Conservation (phyloP, 2,329 filamentous ascomycete genomes). For the Sarocladium kiliense region DNA sequence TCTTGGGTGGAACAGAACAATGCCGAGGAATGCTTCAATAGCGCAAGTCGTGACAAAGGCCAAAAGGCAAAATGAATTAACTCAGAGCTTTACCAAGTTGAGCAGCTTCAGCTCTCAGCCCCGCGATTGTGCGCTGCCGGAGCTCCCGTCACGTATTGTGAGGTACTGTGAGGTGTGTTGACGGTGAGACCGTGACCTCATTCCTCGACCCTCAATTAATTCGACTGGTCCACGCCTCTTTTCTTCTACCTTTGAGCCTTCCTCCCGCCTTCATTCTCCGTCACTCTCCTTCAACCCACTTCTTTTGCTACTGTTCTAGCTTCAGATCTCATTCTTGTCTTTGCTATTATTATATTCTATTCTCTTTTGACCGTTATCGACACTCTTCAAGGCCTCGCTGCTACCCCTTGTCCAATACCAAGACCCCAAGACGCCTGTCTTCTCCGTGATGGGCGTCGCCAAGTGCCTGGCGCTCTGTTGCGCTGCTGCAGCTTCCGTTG, state of each 20-base stretch:
- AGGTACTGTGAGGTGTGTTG: background rate
- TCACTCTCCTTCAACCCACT: background rate
- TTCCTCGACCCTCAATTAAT: background rate
- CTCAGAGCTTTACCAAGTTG: too few species aligned
- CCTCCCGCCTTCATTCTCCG: background rate
- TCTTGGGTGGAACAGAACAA: too few species aligned
- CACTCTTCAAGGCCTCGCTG: background rate
- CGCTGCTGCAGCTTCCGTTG: conserved; percentile 5
- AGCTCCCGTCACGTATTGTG: background rate
- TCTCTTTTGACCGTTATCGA: background rate
- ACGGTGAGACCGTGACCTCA: background rate
- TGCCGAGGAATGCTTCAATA: too few species aligned
- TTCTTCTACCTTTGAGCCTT: background rate
- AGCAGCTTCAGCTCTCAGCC: too few species aligned
- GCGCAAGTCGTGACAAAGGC: too few species aligned
- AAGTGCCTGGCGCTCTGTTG: conserved; percentile 8
- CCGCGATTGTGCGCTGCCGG: too few species aligned
- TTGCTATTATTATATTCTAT: background rate
- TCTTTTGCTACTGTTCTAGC: background rate
- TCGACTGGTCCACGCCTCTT: background rate
- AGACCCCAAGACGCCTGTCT: background rate
- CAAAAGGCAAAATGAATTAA: too few species aligned
- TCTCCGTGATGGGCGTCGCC: conserved; percentile 6
- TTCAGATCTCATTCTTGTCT: background rate
- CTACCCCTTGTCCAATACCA: background rate